These are phyloP conservation scores for Discostella pseudostelligera DNA, from an alignment of 108 stramenopile genomes.

Conservation along the genomic window DNA sequence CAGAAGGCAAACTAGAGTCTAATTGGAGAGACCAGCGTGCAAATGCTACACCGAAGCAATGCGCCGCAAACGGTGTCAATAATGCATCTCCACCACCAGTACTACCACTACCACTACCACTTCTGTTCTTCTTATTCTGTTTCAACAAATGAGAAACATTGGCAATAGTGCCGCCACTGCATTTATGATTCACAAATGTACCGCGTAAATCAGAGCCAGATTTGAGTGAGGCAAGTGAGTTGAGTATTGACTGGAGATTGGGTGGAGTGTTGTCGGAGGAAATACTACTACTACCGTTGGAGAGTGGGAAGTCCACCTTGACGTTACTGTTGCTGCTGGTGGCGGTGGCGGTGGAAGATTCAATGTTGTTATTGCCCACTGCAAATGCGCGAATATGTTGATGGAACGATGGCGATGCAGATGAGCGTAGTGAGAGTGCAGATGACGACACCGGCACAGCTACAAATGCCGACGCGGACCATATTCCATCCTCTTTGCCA, in stretches of 20 bases:
- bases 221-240: slow-evolving; percentile 47
- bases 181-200: slow-evolving; percentile 30
- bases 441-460: too few species aligned
- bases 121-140: slow-evolving; percentile 9
- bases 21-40: slow-evolving; percentile 23
- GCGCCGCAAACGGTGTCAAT: slow-evolving; percentile 76
- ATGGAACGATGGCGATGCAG: not conserved
- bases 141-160: slow-evolving; percentile 34
- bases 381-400: not conserved
- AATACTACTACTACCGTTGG: too few species aligned
- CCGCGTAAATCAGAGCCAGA: slow-evolving; percentile 76
- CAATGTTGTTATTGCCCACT: not conserved
- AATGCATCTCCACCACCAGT: slow-evolving; percentile 11
- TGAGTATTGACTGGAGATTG: slow-evolving; percentile 46
- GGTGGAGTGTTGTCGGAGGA: slow-evolving; percentile 62
- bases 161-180: slow-evolving; percentile 50
- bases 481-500: not conserved
- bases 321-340: not conserved
- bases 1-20: too few species aligned
- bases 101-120: slow-evolving; percentile 7
- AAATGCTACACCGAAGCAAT: slow-evolving; percentile 66
- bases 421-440: not conserved
- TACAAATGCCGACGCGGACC: too few species aligned
- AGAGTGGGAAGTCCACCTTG: too few species aligned
- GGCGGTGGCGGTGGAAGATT: not conserved